These are phyloP conservation scores for Boletus reticuloceps DNA, from an alignment of 768 basidiomycete genomes.

Conservation along the genomic window DNA sequence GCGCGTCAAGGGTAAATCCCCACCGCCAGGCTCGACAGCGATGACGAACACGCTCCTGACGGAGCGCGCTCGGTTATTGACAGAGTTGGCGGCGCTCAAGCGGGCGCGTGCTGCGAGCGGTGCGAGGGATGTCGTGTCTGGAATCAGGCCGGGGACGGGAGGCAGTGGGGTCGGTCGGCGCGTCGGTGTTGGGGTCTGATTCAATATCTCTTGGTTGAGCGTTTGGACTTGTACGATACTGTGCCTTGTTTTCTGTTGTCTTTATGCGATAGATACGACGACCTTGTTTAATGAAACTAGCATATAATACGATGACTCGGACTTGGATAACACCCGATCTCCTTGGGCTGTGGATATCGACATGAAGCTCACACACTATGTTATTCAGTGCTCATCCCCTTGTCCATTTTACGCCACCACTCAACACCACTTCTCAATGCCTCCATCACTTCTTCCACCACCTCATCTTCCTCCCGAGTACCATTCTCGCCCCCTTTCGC, in stretches of 20 bases:
- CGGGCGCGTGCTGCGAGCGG: slow-evolving; percentile 16
- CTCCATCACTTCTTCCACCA: slow-evolving; percentile 10
- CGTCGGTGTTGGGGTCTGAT: slow-evolving; percentile 11
- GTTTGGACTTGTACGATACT: too few relatives aligned
- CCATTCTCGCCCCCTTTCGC: background rate
- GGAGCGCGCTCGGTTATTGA: slow-evolving; percentile 55
- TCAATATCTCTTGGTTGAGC: too few relatives aligned
- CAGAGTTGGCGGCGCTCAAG: slow-evolving; percentile 50
- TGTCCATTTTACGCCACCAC: slow-evolving; percentile 5
- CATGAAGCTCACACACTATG: too few relatives aligned
- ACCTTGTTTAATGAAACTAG: too few relatives aligned
- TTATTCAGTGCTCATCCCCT: too few relatives aligned
- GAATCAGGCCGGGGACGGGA: background rate
- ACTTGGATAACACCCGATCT: too few relatives aligned
- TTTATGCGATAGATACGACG: background rate
- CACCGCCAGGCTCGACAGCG: slow-evolving; percentile 33
- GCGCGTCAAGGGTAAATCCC: background rate
- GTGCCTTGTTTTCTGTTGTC: background rate
- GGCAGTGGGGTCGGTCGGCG: background rate
- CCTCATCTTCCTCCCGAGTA: background rate
- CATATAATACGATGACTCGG: too few relatives aligned
- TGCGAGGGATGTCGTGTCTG: background rate
- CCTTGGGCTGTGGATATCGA: too few relatives aligned
- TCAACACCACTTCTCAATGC: background rate
- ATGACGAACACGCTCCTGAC: slow-evolving; percentile 49